Evolutionary conservation across 768 basidiomycete species (phyloP).

Genomic region (Clavaria fumosa): DNA sequence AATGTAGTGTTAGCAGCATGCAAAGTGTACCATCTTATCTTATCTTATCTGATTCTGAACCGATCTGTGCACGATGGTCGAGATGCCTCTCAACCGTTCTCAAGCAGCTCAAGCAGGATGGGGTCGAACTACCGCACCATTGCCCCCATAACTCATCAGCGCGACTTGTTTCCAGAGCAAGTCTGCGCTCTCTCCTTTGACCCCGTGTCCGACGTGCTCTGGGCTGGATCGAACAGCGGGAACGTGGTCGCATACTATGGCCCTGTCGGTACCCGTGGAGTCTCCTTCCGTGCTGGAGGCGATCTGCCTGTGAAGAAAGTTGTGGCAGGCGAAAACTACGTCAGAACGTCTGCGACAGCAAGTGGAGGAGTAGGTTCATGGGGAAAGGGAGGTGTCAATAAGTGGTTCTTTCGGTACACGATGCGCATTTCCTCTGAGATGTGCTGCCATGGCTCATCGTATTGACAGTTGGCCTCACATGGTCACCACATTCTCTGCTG

Average conservation of each 20-base stretch:
- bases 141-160: conserved; percentile 18
- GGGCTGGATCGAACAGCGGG: conserved; percentile 68
- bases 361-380: conserved; percentile 61
- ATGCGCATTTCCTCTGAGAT: not conserved
- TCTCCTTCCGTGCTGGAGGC: conserved; percentile 60
- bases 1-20: no score
- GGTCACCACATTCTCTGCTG: conserved; percentile 32
- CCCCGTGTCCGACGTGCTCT: conserved; percentile 78
- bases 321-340: conserved; percentile 60
- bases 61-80: not conserved
- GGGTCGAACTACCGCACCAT: conserved; percentile 20
- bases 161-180: conserved; percentile 27
- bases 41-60: no score
- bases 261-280: conserved; percentile 45
- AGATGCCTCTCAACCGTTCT: not conserved
- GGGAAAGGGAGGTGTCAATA: conserved; percentile 75
- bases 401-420: conserved; percentile 61
- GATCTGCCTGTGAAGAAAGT: conserved; percentile 59
- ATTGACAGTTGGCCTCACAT: conserved; percentile 9
- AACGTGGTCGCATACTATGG: conserved; percentile 54
- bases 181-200: conserved; percentile 78
- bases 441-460: not conserved
- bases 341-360: conserved; percentile 46
- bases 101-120: conserved; percentile 9
- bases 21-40: no score